Conservation (phyloP, 768 basidiomycete species). For the Lactifluus piperatus region DNA sequence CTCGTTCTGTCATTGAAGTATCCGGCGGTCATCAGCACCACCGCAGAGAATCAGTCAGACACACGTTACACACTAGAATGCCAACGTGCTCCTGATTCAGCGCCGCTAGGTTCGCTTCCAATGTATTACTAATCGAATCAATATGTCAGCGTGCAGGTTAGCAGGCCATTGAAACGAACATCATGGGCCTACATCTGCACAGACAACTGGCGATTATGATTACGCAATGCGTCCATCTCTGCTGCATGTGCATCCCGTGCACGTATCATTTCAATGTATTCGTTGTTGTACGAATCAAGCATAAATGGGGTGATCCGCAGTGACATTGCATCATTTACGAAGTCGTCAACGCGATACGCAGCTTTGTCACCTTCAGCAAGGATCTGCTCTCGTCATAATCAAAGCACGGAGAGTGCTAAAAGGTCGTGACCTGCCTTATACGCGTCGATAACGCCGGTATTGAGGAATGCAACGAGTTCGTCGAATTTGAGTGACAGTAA, state of each 20-base stretch:
- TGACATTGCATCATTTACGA: conserved; percentile 80
- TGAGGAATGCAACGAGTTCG: conserved; percentile 78
- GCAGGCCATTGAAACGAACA: background rate
- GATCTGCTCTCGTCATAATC: background rate
- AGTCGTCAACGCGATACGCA: conserved; percentile 65
- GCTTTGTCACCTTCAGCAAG: conserved; percentile 1
- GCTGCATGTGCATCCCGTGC: conserved; percentile 73
- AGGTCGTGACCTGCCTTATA: conserved; percentile 45
- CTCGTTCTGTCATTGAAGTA: conserved; percentile 55
- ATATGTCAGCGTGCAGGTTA: background rate
- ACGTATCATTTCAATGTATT: conserved; percentile 76
- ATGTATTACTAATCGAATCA: conserved; percentile 49
- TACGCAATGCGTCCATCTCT: conserved; percentile 78
- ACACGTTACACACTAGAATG: conserved; percentile 39
- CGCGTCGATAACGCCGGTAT: conserved; percentile 69
- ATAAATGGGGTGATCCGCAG: conserved; percentile 91
- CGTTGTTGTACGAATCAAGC: conserved; percentile 83
- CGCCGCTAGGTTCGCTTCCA: conserved; percentile 73
- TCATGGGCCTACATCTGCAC: conserved; percentile 61
- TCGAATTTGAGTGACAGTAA: conserved; percentile 84
- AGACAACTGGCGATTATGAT: conserved; percentile 65
- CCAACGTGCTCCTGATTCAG: conserved; percentile 79
- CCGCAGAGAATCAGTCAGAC: background rate
- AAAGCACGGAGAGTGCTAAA: background rate
- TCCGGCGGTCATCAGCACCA: conserved; percentile 21